Percentiles rank a stretch among this genome's conserved stretches.
phyloP scores from a whole-genome alignment of 163 green algal genomes.

The Scenedesmus sp. region DNA sequence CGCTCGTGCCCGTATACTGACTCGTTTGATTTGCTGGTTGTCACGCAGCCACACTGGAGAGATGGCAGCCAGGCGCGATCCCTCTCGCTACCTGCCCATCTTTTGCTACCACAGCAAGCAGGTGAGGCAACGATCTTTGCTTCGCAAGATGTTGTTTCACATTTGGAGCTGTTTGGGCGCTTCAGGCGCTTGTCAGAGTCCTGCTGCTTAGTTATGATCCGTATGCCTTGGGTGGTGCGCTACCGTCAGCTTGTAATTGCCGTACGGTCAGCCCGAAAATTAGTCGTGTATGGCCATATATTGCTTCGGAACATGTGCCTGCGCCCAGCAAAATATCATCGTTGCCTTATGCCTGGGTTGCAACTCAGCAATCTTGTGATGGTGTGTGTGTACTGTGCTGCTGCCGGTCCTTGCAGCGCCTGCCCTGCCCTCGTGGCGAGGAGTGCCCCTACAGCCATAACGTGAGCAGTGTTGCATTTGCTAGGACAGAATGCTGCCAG shows the following conservation, averaged over 20 bases:
- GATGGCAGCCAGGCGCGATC: constrained; percentile 56
- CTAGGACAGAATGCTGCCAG: background rate
- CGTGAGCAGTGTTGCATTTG: background rate
- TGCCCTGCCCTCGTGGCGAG: constrained; percentile 57
- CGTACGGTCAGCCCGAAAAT: background rate
- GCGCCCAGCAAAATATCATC: background rate
- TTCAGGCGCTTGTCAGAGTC: background rate
- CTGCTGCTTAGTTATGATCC: background rate
- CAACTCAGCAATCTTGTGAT: background rate
- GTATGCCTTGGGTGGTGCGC: background rate
- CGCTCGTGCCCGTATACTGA: background rate
- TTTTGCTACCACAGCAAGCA: constrained; percentile 57
- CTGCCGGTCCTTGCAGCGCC: constrained; percentile 38
- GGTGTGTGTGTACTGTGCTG: background rate
- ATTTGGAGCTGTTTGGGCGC: background rate
- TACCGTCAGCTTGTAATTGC: background rate
- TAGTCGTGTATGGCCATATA: background rate
- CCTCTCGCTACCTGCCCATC: constrained; percentile 40
- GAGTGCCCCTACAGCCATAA: constrained; percentile 56
- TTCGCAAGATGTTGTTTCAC: background rate
- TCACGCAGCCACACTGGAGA: constrained; percentile 41
- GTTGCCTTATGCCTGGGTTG: background rate
- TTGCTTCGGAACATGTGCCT: background rate
- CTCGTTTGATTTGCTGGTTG: background rate
- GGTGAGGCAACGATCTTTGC: constrained; percentile 7